Evolutionary conservation across 2,329 filamentous ascomycete species (phyloP).

Genomic region (Fusarium circinatum): DNA sequence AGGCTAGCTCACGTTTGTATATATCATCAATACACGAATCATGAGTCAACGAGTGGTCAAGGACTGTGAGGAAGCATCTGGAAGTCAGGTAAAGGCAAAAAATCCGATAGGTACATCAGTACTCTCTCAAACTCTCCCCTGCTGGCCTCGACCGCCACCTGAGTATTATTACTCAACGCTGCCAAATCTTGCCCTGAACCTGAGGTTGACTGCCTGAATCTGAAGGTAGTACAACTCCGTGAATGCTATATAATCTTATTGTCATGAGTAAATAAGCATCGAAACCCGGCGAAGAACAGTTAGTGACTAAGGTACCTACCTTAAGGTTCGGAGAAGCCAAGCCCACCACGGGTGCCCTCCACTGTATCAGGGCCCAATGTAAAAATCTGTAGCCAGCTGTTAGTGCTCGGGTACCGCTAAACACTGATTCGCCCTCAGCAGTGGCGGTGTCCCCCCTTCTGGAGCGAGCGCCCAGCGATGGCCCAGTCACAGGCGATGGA

Average conservation of each 20-base stretch:
- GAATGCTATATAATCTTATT: constrained; percentile 14
- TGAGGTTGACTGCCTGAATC: neutral
- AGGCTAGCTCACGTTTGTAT: neutral
- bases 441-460: constrained; percentile 43
- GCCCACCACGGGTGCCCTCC: constrained; percentile 10
- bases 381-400: constrained; percentile 35
- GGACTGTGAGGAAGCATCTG: constrained; percentile 14
- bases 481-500: constrained; percentile 27
- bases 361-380: constrained; percentile 38
- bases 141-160: constrained; percentile 22
- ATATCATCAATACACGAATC: neutral
- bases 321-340: constrained; percentile 2
- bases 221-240: neutral
- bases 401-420: constrained; percentile 42
- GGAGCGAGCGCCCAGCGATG: constrained; percentile 19
- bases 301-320: neutral
- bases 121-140: neutral
- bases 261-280: constrained; percentile 41
- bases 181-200: neutral
- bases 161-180: constrained; percentile 6
- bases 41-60: constrained; percentile 15
- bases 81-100: constrained; percentile 10
- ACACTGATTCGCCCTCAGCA: constrained; percentile 30
- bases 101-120: neutral
- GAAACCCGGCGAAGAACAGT: constrained; percentile 43